Conservation (phyloP, 805 yeast genomes). For the Teunomyces cretensis region DNA sequence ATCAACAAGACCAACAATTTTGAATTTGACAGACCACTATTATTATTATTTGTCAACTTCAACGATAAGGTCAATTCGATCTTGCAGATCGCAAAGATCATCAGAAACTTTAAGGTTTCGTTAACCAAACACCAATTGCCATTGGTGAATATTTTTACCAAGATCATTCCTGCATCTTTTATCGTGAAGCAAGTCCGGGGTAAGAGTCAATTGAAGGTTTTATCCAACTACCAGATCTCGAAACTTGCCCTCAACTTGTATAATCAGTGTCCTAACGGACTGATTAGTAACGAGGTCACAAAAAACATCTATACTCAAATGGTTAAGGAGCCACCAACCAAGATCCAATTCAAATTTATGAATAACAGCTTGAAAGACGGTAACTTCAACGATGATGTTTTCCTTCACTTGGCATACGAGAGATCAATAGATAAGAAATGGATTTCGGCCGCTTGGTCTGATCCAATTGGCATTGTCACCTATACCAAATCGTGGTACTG, state of each 20-base stretch:
- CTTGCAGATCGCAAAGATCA: slow-evolving; percentile 45
- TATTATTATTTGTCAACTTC: slow-evolving; percentile 51
- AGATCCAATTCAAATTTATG: slow-evolving; percentile 36
- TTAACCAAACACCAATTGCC: slow-evolving; percentile 41
- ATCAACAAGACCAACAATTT: slow-evolving; percentile 41
- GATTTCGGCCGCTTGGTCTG: slow-evolving; percentile 88
- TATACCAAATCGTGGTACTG: slow-evolving; percentile 66
- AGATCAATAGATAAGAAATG: slow-evolving; percentile 78
- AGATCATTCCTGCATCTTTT: slow-evolving; percentile 31
- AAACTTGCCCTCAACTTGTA: slow-evolving; percentile 55
- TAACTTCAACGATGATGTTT: slow-evolving; percentile 60
- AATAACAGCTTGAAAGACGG: slow-evolving; percentile 20
- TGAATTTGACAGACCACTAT: slow-evolving; percentile 47
- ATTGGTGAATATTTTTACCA: slow-evolving; percentile 37
- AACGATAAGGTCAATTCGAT: slow-evolving; percentile 44
- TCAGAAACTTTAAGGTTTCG: slow-evolving; percentile 45
- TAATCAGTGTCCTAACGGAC: slow-evolving; percentile 49
- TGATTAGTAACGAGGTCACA: slow-evolving; percentile 11
- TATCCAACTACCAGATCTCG: slow-evolving; percentile 37
- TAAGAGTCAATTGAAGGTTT: slow-evolving; percentile 19
- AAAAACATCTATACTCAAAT: slow-evolving; percentile 29
- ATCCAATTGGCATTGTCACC: slow-evolving; percentile 69
- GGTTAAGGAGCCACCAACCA: slow-evolving; percentile 37
- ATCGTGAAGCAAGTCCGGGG: slow-evolving; percentile 20
- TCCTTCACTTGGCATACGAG: slow-evolving; percentile 82